These are phyloP conservation scores for Sophora flavescens DNA, from an alignment of 306 rosid species.

Conservation along the genomic window DNA sequence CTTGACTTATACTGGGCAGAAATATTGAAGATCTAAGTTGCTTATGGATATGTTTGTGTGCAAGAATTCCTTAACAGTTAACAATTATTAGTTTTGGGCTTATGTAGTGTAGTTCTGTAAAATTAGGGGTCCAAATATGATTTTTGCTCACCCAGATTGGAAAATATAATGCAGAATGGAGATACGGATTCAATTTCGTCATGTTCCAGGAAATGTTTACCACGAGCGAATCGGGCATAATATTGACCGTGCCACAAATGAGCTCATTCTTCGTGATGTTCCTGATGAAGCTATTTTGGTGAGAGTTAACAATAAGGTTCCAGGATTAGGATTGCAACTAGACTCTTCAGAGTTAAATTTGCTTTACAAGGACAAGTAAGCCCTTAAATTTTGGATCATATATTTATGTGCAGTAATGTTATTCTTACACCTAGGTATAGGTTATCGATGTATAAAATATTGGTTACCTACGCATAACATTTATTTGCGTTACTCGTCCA, in stretches of 20 bases:
- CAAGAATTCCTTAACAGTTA: neutral
- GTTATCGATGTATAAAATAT: too few species aligned
- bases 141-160: slow-evolving; percentile 28
- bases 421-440: neutral
- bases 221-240: slow-evolving; percentile 70
- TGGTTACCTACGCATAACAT: too few species aligned
- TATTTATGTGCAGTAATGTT: neutral
- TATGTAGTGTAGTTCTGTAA: slow-evolving; percentile 21
- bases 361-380: slow-evolving; percentile 90
- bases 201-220: slow-evolving; percentile 83
- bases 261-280: slow-evolving; percentile 85
- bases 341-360: slow-evolving; percentile 89
- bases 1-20: neutral
- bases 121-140: slow-evolving; percentile 21
- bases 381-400: slow-evolving; percentile 26
- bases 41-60: slow-evolving; percentile 28
- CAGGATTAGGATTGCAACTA: slow-evolving; percentile 88
- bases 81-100: neutral
- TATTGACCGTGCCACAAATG: slow-evolving; percentile 71
- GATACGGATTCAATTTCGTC: slow-evolving; percentile 85
- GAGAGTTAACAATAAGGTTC: slow-evolving; percentile 88
- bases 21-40: slow-evolving; percentile 31
- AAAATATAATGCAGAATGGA: slow-evolving; percentile 76
- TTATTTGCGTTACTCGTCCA: too few species aligned
- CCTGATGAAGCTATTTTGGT: slow-evolving; percentile 92